phyloP scores from a whole-genome alignment of 2,329 filamentous ascomycete species.

The Fusarium sp. region DNA sequence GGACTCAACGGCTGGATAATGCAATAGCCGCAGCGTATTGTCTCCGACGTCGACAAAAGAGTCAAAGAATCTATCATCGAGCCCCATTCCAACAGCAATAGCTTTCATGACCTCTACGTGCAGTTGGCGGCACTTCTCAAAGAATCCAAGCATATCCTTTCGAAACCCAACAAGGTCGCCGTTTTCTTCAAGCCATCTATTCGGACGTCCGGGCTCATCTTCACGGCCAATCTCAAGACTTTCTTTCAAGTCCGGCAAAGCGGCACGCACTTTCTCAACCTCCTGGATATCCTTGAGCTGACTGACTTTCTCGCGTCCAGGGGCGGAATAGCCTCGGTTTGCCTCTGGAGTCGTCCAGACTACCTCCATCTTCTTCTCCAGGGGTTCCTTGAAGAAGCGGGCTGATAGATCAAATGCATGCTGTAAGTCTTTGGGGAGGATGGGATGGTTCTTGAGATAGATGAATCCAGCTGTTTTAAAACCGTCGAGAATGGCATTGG shows the following conservation, averaged over 20 bases:
- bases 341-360: constrained; percentile 77
- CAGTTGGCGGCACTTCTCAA: constrained; percentile 76
- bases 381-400: constrained; percentile 74
- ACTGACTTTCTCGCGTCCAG: constrained; percentile 77
- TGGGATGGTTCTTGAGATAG: constrained; percentile 84
- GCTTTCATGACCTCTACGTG: constrained; percentile 85
- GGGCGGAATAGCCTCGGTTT: constrained; percentile 78
- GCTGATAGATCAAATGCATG: constrained; percentile 75
- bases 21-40: constrained; percentile 78
- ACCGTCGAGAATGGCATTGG: constrained; percentile 77
- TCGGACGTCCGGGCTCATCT: constrained; percentile 69
- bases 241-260: constrained; percentile 73
- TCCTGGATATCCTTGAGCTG: constrained; percentile 63
- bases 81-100: constrained; percentile 82
- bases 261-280: constrained; percentile 67
- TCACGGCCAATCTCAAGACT: constrained; percentile 73
- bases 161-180: constrained; percentile 66
- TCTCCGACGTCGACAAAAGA: constrained; percentile 74
- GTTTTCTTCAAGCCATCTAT: constrained; percentile 75
- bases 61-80: constrained; percentile 81
- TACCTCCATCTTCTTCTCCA: constrained; percentile 71
- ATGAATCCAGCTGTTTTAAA: constrained; percentile 91
- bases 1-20: constrained; percentile 77
- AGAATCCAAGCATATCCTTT: constrained; percentile 78
- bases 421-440: constrained; percentile 67